phyloP scores from a whole-genome alignment of 176 grass and related monocot species.

The Themeda triandra region DNA sequence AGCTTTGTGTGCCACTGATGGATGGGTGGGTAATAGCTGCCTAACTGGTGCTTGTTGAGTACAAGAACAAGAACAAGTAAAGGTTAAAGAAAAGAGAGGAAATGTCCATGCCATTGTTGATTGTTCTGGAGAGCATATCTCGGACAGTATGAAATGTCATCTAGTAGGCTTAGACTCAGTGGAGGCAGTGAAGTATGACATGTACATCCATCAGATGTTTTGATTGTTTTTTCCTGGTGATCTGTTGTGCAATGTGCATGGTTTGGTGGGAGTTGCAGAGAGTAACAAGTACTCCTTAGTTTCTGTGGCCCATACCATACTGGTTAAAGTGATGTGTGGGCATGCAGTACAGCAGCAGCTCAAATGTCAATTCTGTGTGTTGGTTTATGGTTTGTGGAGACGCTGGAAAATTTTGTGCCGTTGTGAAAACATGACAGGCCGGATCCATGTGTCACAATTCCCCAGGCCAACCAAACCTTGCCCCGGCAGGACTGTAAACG shows the following conservation, averaged over 20 bases:
- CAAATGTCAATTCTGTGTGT: background rate
- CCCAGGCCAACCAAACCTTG: background rate
- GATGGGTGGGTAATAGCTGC: background rate
- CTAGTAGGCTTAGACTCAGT: background rate
- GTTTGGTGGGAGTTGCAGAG: background rate
- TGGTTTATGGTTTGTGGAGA: background rate
- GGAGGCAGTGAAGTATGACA: background rate
- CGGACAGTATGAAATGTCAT: background rate
- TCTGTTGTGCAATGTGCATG: background rate
- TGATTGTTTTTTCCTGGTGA: background rate
- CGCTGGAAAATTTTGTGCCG: background rate
- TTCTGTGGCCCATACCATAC: too few relatives aligned
- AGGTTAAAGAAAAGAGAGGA: background rate
- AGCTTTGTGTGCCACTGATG: background rate
- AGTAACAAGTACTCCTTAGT: background rate
- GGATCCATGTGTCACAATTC: background rate
- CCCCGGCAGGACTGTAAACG: background rate
- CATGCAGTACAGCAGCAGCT: background rate
- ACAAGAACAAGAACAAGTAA: background rate
- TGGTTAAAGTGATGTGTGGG: too few relatives aligned
- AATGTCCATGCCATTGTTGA: background rate
- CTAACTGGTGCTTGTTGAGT: background rate
- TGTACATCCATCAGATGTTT: background rate
- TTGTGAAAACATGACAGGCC: background rate
- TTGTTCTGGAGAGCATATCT: background rate